Percentiles rank a stretch among this genome's conserved stretches.
Evolutionary conservation across 2,329 filamentous ascomycete species (phyloP).

Genomic region (Geosmithia morbida): DNA sequence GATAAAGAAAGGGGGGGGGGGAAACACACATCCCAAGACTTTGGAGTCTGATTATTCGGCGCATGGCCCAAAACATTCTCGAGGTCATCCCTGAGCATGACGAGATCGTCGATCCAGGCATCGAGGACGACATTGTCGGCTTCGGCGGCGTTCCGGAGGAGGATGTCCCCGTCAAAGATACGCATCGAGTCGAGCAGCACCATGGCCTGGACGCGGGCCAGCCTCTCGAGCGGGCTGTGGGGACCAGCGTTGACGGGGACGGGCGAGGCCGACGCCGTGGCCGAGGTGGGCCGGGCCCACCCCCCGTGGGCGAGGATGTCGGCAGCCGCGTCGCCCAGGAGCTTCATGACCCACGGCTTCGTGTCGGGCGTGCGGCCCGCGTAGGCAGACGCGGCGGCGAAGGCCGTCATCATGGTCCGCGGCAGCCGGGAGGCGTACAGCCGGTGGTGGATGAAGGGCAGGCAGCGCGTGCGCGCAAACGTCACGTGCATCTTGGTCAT

Average conservation of each 20-base stretch:
- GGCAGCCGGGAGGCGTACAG: conserved; percentile 25
- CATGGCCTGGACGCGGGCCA: conserved; percentile 27
- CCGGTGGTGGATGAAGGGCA: conserved; percentile 26
- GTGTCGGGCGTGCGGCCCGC: conserved; percentile 19
- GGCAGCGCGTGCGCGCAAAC: conserved; percentile 19
- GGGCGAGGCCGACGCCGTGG: no score
- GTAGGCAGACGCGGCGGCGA: conserved; percentile 23
- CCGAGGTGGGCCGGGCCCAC: conserved; percentile 6
- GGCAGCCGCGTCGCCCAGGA: conserved; percentile 20
- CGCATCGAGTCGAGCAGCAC: conserved; percentile 24
- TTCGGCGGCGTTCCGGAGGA: conserved; percentile 23
- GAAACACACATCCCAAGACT: conserved; percentile 24
- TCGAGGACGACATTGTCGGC: conserved; percentile 19
- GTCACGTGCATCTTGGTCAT: conserved; percentile 16
- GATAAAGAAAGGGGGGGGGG: no score
- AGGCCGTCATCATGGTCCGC: conserved; percentile 22
- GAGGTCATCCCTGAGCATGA: conserved; percentile 16
- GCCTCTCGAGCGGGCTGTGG: conserved; percentile 18
- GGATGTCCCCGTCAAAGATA: conserved; percentile 27
- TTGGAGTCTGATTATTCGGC: conserved; percentile 16
- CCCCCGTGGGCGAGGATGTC: conserved; percentile 19
- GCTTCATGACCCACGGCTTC: conserved; percentile 21
- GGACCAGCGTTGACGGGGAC: conserved; percentile 2
- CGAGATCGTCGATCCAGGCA: conserved; percentile 21
- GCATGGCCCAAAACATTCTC: conserved; percentile 11